Evolutionary conservation across 1,139 yeast species (phyloP), one percentile per base, ranked within the genome.

Genomic region (Zygosaccharomyces pseudobailii): DNA sequence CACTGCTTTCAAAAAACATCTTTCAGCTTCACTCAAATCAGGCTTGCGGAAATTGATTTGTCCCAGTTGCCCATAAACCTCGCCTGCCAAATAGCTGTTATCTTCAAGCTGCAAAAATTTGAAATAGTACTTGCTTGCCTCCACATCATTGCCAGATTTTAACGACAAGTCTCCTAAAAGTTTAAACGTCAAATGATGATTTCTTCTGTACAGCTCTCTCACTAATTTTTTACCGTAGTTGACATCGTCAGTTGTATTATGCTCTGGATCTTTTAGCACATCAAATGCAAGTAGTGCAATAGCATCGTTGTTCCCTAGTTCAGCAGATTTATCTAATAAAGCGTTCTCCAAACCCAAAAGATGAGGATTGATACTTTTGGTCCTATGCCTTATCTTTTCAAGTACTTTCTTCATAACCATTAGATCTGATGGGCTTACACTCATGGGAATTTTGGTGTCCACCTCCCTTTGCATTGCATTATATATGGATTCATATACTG

Each of bases 281-380:
- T 74, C 85, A 69, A 75, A 88, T 35, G 88, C 79, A 21, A 89
- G 66, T 13, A 87, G 70, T 1, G 92, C 72, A 24, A 89, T 79
- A 1, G 96, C 96, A 65, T 88, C 88, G 53, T 81, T 78, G 59
- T 85, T 79, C 1, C 96, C 96, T 58, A 80, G 58, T 58, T 87
- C 95, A 0, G 96, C 96, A 6, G 96, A 89, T 49, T 77, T 77
- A 55, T 87, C 95, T 8, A 88, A 76, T 37, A 88, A 66, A 53
- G 79, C 83, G 53, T 82, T 78, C 61, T 88, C 96, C 24, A 88
- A 66, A 7, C 68, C 76, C 3, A 84, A 70, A 40, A 84, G 64
- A 56, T 80, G 69, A 46, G 63, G 74, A 56, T 84, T 80, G 17
- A 78, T 72, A 1, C 82, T 70, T 51, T 80, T 80, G 1, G 92